phyloP scores from a whole-genome alignment of 257 asterid genomes.

The Apocynum venetum region DNA sequence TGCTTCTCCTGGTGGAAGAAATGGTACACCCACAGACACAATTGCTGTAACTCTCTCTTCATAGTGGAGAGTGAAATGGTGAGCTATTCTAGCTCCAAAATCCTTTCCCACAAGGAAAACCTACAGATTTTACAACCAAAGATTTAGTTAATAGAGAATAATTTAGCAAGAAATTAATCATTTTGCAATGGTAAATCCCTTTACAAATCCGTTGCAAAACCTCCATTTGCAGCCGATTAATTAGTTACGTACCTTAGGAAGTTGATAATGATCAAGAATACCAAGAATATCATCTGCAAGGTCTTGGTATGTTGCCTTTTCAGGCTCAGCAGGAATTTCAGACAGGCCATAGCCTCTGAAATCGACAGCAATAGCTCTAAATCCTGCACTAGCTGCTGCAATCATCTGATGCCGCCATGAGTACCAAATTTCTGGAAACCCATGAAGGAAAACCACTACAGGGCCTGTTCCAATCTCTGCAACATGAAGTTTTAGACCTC shows the following conservation, averaged over 20 bases:
- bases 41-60: slow-evolving; percentile 28
- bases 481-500: slow-evolving; percentile 44
- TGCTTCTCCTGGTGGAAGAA: slow-evolving; percentile 18
- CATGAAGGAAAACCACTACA: slow-evolving; percentile 53
- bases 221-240: neutral
- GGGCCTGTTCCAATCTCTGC: slow-evolving; percentile 48
- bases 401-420: slow-evolving; percentile 75
- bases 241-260: slow-evolving; percentile 9
- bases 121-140: neutral
- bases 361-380: slow-evolving; percentile 60
- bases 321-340: slow-evolving; percentile 48
- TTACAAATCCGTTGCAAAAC: too few relatives aligned
- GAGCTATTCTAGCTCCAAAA: slow-evolving; percentile 6
- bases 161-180: too few relatives aligned
- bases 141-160: neutral
- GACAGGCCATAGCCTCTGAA: slow-evolving; percentile 61
- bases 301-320: slow-evolving; percentile 37
- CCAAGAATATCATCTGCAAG: slow-evolving; percentile 38
- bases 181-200: too few relatives aligned
- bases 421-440: slow-evolving; percentile 66
- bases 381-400: slow-evolving; percentile 49
- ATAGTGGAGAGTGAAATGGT: neutral
- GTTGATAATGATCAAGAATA: slow-evolving; percentile 9
- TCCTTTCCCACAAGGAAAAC: slow-evolving; percentile 13
- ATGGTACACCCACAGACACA: slow-evolving; percentile 53